Conservation (phyloP, 352 stramenopile genomes). For the Phytophthora chlamydospora region DNA sequence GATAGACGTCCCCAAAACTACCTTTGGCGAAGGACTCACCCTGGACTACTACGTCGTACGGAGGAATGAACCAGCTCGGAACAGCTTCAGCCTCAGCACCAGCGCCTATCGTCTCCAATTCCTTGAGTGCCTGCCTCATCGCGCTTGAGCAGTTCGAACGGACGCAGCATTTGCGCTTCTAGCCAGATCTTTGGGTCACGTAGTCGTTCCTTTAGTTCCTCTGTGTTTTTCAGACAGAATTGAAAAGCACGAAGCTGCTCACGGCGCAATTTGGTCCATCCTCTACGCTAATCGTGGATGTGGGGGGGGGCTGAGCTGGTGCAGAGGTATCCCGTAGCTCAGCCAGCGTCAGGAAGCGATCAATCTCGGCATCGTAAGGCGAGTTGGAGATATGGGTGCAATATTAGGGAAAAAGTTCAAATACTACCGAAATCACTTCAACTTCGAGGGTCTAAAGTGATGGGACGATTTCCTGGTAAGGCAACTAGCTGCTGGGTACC, state of each 20-base stretch:
- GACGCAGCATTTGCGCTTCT: slow-evolving; percentile 33
- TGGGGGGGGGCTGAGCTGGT: neutral
- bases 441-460: no score
- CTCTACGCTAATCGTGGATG: slow-evolving; percentile 26
- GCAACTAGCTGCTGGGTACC: no score
- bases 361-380: no score
- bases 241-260: slow-evolving; percentile 32
- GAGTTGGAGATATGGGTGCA: no score
- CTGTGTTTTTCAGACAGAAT: slow-evolving; percentile 18
- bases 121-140: slow-evolving; percentile 17
- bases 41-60: slow-evolving; percentile 33
- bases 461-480: no score
- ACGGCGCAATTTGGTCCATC: slow-evolving; percentile 28
- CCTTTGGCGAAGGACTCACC: slow-evolving; percentile 21
- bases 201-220: slow-evolving; percentile 18
- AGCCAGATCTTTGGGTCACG: slow-evolving; percentile 12
- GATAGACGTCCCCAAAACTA: slow-evolving; percentile 30
- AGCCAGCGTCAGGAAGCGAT: slow-evolving; percentile 25
- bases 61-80: slow-evolving; percentile 39
- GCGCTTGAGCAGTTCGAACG: slow-evolving; percentile 35
- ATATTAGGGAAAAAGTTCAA: no score
- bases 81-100: slow-evolving; percentile 19
- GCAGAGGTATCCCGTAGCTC: slow-evolving; percentile 9
- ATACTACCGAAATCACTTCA: no score
- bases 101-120: slow-evolving; percentile 13